Base-by-base conservation (phyloP, 306 rosid genomes). In the Cucumis cinereus region DNA sequence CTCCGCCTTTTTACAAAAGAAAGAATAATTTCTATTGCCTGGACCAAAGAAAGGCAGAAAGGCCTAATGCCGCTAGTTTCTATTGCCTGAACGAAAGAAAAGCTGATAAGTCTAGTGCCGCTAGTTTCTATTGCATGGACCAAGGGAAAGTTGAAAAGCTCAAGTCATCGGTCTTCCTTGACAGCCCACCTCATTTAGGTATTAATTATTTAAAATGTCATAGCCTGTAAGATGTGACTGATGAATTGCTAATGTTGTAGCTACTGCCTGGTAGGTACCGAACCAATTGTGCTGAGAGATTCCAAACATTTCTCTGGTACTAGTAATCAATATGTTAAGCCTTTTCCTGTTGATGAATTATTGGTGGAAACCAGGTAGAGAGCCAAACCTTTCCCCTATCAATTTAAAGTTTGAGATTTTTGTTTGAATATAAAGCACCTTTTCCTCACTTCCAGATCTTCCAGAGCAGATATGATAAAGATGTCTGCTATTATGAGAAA, bases 1-100 rank as follows among this genome's bases (percentile, higher is more conserved):
- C 97, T 84, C 97, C 97, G 64, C 97, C 99, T 57, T 86, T 89
- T 79, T 70, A 82, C 78, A 85, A 82, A 84, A 73, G 89, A 36
- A 92, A 86, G 84, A 85, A 84, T 78, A 88, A 75, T 84, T 90
- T 86, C 80, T 58, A 70, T 78, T 80, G 88, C 75, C 84, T 88
- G 75, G 84, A 36, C 73, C 52, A 10, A 33, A 10, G 19, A 10
- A 64, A 64, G 83, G 74, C 85, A 84, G 62, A 84, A 83, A 78
- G 77, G 76, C 30, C 55, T 77, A 60, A 56, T n/a, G 19, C 63
- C 9, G 79, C 85, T 76, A 85, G 77, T 84, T 90, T 86, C 79
- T 47, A 69, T 78, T 78, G 87, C 74, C 82, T 87, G 74, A 84
- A 43, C 75, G 23, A 82, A 84, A 73, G 89, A 36, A 92, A 86